Evolutionary conservation across 2,329 filamentous ascomycete genomes (phyloP).

Genomic region (Aspergillus phoenicis): DNA sequence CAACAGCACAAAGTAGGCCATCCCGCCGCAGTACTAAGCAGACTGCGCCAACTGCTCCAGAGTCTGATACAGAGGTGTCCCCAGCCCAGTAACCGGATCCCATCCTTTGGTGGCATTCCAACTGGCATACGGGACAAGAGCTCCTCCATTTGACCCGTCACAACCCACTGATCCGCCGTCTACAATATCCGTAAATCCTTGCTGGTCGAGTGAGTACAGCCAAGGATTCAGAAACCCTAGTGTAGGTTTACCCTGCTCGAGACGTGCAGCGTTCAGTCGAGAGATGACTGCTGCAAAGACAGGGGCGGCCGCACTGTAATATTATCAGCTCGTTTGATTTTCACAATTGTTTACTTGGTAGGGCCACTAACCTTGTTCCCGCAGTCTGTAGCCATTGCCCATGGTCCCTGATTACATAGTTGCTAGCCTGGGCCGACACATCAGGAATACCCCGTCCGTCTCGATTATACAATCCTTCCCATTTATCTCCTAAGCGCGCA

Average conservation of each 20-base stretch:
- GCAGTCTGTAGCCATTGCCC: constrained; percentile 42
- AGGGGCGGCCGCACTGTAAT: constrained; percentile 60
- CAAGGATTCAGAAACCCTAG: constrained; percentile 66
- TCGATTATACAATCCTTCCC: constrained; percentile 51
- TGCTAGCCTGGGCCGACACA: constrained; percentile 59
- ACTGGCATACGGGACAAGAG: constrained; percentile 48
- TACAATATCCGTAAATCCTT: constrained; percentile 54
- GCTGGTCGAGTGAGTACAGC: constrained; percentile 54
- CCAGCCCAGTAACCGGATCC: constrained; percentile 54
- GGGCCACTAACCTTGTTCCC: constrained; percentile 49
- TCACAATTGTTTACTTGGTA: too few species aligned
- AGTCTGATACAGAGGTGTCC: constrained; percentile 23
- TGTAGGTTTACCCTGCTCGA: constrained; percentile 55
- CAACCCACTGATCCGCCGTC: constrained; percentile 52
- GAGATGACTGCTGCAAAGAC: constrained; percentile 65
- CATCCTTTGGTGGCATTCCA: constrained; percentile 56
- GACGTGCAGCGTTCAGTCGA: constrained; percentile 65
- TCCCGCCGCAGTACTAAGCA: background rate
- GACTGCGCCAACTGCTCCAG: constrained; percentile 18
- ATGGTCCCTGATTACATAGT: constrained; percentile 45
- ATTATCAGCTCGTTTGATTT: background rate
- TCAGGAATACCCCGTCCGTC: constrained; percentile 65
- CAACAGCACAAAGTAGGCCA: background rate
- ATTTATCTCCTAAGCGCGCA: constrained; percentile 42
- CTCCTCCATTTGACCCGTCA: constrained; percentile 38